Evolutionary conservation across 345 rosid species (phyloP).

Genomic region (Populus simonii): DNA sequence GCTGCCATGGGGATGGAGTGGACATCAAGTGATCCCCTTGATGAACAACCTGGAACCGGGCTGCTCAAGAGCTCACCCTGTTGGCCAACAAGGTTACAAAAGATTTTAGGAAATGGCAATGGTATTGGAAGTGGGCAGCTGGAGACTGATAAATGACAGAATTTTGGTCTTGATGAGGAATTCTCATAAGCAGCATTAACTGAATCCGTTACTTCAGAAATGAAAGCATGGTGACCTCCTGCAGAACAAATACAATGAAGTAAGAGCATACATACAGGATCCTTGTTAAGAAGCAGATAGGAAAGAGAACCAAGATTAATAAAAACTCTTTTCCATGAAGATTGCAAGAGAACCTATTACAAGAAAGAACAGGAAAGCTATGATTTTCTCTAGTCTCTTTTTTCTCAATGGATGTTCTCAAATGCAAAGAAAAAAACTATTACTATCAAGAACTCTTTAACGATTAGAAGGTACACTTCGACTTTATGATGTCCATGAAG

Average conservation of each 20-base stretch:
- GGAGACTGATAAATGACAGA: constrained; percentile 66
- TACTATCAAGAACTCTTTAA: background rate
- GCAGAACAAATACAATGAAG: background rate
- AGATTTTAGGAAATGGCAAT: constrained; percentile 86
- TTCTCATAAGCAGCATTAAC: constrained; percentile 48
- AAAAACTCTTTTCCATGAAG: background rate
- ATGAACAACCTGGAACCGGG: constrained; percentile 39
- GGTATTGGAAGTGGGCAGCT: constrained; percentile 88
- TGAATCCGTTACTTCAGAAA: constrained; percentile 60
- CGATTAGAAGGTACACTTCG: background rate
- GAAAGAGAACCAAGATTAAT: background rate
- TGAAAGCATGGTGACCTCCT: constrained; percentile 52
- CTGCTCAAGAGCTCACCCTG: constrained; percentile 66
- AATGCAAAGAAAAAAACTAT: background rate
- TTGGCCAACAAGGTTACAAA: constrained; percentile 57
- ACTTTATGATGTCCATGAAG: too few species aligned
- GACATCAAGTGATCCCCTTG: constrained; percentile 68
- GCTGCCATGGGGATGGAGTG: constrained; percentile 73
- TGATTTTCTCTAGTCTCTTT: background rate
- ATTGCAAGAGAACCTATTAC: background rate
- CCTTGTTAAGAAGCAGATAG: background rate
- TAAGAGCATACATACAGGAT: background rate
- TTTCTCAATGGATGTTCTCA: background rate
- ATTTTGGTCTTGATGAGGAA: constrained; percentile 42
- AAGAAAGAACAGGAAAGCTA: background rate